Conservation (phyloP, 257 asterid genomes). For the Phtheirospermum japonicum region DNA sequence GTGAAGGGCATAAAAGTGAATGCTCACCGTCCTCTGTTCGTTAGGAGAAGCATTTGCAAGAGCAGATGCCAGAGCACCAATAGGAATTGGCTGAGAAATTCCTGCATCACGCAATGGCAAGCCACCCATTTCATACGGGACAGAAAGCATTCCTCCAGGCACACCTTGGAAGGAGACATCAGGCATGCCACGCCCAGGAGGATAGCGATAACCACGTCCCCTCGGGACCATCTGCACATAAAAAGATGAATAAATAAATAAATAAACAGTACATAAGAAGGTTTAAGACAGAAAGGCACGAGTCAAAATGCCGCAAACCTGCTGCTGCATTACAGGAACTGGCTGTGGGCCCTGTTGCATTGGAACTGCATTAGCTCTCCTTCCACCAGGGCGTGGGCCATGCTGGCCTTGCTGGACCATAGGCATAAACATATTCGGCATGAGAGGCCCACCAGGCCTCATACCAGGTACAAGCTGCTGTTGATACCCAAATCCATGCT, state of each 20-base stretch:
- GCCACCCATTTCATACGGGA: constrained; percentile 82
- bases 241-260: not conserved
- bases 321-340: constrained; percentile 80
- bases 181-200: constrained; percentile 76
- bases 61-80: constrained; percentile 91
- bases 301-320: constrained; percentile 37
- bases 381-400: constrained; percentile 93
- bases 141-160: constrained; percentile 71
- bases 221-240: constrained; percentile 73
- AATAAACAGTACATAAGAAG: constrained; percentile 4
- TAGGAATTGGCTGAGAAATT: constrained; percentile 60
- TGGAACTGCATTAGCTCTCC: constrained; percentile 59
- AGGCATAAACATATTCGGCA: constrained; percentile 88
- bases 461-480: constrained; percentile 97
- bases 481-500: constrained; percentile 98
- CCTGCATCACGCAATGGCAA: constrained; percentile 78
- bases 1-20: constrained; percentile 6
- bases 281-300: not conserved
- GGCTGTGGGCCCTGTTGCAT: constrained; percentile 85
- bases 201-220: constrained; percentile 80
- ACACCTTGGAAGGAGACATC: constrained; percentile 62
- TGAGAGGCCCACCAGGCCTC: constrained; percentile 87
- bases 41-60: constrained; percentile 86
- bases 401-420: constrained; percentile 90
- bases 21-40: constrained; percentile 86